These are phyloP conservation scores for Miamiensis avidus DNA, from an alignment of 169 alveolate species.

Conservation along the genomic window DNA sequence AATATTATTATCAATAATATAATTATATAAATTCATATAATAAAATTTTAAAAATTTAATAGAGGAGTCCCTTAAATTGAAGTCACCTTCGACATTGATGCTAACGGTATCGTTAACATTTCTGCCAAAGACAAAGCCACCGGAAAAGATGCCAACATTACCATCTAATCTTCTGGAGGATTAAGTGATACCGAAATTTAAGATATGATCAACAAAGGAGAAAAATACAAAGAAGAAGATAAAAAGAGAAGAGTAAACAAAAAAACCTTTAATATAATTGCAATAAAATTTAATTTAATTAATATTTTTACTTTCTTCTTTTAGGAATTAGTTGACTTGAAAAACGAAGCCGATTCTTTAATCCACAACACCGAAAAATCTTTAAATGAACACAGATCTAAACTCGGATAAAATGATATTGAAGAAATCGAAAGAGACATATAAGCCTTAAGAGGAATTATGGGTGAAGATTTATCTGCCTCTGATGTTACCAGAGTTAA, in stretches of 20 bases:
- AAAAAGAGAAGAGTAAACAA: constrained; percentile 79
- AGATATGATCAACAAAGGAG: constrained; percentile 98
- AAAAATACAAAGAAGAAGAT: constrained; percentile 93
- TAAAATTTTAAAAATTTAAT: too few relatives aligned
- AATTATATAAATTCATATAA: too few relatives aligned
- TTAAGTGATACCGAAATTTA: constrained; percentile 93
- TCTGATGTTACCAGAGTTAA: constrained; percentile 49
- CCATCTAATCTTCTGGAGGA: constrained; percentile 97
- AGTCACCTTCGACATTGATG: constrained; percentile 98
- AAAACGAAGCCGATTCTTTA: constrained; percentile 71
- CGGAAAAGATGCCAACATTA: constrained; percentile 94
- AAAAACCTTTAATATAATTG: neutral
- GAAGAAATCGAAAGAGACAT: constrained; percentile 63
- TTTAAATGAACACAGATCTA: constrained; percentile 56
- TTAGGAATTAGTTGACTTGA: constrained; percentile 69
- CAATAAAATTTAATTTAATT: too few relatives aligned
- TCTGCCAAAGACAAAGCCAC: constrained; percentile 98
- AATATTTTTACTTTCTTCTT: too few relatives aligned
- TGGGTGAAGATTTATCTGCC: constrained; percentile 48
- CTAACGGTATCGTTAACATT: constrained; percentile 97
- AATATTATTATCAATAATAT: neutral
- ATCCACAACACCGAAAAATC: constrained; percentile 66
- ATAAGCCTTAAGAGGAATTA: constrained; percentile 25
- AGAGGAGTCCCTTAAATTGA: constrained; percentile 90
- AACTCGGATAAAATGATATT: constrained; percentile 53